phyloP scores from a whole-genome alignment of 2,329 filamentous ascomycete species.

The Alternaria alternata region DNA sequence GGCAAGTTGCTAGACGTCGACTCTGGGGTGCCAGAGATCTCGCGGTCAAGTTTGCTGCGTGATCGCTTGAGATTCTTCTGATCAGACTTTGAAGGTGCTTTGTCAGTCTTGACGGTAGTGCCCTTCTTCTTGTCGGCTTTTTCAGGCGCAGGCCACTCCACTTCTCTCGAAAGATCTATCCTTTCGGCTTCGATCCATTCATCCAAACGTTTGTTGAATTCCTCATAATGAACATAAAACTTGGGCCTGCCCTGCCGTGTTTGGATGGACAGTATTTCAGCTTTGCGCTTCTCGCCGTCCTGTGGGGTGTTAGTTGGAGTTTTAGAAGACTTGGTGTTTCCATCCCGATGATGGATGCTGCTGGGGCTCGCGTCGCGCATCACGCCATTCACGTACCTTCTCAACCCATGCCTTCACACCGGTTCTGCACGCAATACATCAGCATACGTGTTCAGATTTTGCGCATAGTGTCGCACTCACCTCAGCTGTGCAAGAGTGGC shows the following conservation, averaged over 20 bases:
- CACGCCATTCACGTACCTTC: constrained; percentile 63
- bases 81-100: constrained; percentile 54
- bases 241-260: constrained; percentile 86
- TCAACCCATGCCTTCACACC: constrained; percentile 73
- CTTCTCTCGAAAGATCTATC: constrained; percentile 87
- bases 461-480: constrained; percentile 60
- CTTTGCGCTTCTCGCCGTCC: constrained; percentile 86
- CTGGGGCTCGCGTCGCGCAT: constrained; percentile 12
- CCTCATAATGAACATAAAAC: constrained; percentile 97
- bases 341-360: constrained; percentile 24
- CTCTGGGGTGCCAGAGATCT: constrained; percentile 65
- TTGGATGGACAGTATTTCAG: constrained; percentile 94
- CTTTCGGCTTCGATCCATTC: constrained; percentile 89
- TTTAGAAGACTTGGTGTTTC: neutral
- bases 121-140: constrained; percentile 89
- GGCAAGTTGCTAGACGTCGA: constrained; percentile 60
- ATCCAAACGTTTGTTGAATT: constrained; percentile 89
- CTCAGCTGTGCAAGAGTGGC: constrained; percentile 85
- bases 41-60: constrained; percentile 59
- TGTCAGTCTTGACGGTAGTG: constrained; percentile 52
- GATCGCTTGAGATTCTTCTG: constrained; percentile 57
- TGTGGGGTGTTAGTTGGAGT: constrained; percentile 44
- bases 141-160: constrained; percentile 94
- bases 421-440: constrained; percentile 59
- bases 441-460: constrained; percentile 36